Conservation (phyloP, 495 filamentous ascomycete genomes). For the Aspergillus wentii region DNA sequence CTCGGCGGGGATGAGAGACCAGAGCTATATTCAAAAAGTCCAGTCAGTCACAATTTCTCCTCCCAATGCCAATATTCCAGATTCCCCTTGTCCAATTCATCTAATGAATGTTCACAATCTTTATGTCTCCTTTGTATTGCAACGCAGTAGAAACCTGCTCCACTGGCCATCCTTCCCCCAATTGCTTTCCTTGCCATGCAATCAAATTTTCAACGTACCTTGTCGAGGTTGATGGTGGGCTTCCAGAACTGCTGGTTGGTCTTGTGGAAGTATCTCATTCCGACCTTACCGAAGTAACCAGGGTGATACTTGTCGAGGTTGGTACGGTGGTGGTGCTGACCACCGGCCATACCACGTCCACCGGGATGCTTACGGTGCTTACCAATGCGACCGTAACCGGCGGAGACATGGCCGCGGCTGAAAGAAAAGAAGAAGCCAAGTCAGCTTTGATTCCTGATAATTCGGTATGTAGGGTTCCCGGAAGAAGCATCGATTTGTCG, state of each 20-base stretch:
- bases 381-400: constrained; percentile 87
- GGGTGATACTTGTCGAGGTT: constrained; percentile 95
- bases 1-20: constrained; percentile 77
- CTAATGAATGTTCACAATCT: constrained; percentile 1
- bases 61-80: background rate
- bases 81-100: background rate
- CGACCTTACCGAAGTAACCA: constrained; percentile 97
- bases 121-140: constrained; percentile 2
- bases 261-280: constrained; percentile 95
- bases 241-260: constrained; percentile 88
- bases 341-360: constrained; percentile 95
- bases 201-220: constrained; percentile 49
- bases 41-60: constrained; percentile 18
- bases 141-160: constrained; percentile 3
- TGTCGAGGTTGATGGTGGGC: constrained; percentile 85
- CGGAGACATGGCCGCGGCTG: constrained; percentile 90
- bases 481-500: constrained; percentile 13
- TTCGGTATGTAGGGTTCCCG: constrained; percentile 9
- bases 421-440: constrained; percentile 19
- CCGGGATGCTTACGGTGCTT: constrained; percentile 93
- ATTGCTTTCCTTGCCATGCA: constrained; percentile 1
- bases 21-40: constrained; percentile 51
- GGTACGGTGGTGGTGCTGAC: constrained; percentile 88
- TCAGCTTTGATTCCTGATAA: constrained; percentile 10
- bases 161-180: background rate